Conservation (phyloP, 75 land plant genomes). For the Pinus albicaulis region DNA sequence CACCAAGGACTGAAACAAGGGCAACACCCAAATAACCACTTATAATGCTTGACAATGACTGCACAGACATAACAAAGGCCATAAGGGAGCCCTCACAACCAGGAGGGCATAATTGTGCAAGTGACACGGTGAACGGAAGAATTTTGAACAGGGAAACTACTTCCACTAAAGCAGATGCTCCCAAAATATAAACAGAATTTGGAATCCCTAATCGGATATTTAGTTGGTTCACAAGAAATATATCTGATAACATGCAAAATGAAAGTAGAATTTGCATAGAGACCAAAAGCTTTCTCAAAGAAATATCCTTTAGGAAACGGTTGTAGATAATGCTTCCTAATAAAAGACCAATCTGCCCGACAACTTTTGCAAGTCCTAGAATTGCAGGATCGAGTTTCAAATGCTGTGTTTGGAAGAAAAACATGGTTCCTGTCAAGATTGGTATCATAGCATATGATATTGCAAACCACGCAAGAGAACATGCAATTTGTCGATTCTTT, state of each 20-base stretch:
- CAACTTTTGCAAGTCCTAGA: slow-evolving; percentile 74
- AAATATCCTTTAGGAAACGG: slow-evolving; percentile 39
- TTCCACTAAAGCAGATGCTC: slow-evolving; percentile 73
- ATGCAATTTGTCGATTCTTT: slow-evolving; percentile 47
- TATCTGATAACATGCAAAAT: slow-evolving; percentile 71
- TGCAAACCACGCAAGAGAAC: slow-evolving; percentile 69
- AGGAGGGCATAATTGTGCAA: slow-evolving; percentile 80
- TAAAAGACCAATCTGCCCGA: slow-evolving; percentile 75
- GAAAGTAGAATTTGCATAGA: slow-evolving; percentile 60
- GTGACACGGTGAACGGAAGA: slow-evolving; percentile 68
- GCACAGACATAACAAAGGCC: slow-evolving; percentile 77
- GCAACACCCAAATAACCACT: slow-evolving; percentile 91
- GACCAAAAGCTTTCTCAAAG: slow-evolving; percentile 60
- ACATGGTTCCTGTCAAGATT: slow-evolving; percentile 64
- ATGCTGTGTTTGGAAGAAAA: slow-evolving; percentile 83
- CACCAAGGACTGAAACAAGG: slow-evolving; percentile 52
- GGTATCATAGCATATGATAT: slow-evolving; percentile 79
- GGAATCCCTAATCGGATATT: slow-evolving; percentile 66
- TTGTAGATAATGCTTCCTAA: slow-evolving; percentile 64
- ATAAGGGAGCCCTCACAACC: slow-evolving; percentile 90
- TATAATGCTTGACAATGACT: slow-evolving; percentile 61
- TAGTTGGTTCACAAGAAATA: slow-evolving; percentile 64
- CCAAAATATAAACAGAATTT: slow-evolving; percentile 63
- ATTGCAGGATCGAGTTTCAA: slow-evolving; percentile 57
- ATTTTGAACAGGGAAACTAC: slow-evolving; percentile 78